A percentile compares a stretch with the other conserved stretches of the same genome.
phyloP scores from a whole-genome alignment of 495 filamentous ascomycete genomes.

The Melanomma pulvis-pyrius region DNA sequence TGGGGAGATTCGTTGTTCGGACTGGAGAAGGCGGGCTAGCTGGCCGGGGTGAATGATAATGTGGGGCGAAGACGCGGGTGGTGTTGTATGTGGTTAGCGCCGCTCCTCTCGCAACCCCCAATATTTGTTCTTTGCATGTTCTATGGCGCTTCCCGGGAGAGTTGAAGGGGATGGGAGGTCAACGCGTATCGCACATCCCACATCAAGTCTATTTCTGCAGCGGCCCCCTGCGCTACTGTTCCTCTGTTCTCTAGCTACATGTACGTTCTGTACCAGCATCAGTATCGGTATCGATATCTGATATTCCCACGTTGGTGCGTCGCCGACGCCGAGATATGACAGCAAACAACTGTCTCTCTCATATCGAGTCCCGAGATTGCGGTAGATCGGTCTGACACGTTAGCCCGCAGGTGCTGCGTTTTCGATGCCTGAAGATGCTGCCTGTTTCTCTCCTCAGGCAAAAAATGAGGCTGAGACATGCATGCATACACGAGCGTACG shows the following conservation, averaged over 20 bases:
- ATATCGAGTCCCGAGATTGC: background rate
- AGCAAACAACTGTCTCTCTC: background rate
- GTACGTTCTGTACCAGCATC: too few species aligned
- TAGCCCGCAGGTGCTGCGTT: background rate
- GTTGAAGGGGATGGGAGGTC: too few species aligned
- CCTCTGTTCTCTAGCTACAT: too few species aligned
- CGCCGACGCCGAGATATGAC: constrained; percentile 16
- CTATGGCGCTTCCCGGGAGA: too few species aligned
- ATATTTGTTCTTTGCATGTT: too few species aligned
- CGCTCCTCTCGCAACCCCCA: too few species aligned
- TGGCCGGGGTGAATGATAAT: background rate
- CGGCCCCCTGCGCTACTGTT: too few species aligned
- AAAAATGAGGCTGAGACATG: constrained; percentile 26
- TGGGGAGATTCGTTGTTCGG: background rate
- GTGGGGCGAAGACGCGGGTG: background rate
- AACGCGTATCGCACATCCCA: too few species aligned
- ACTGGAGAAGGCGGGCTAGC: background rate
- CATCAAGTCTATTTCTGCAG: too few species aligned
- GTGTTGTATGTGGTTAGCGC: background rate
- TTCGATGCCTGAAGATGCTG: background rate
- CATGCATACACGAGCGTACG: constrained; percentile 15
- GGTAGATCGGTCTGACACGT: background rate
- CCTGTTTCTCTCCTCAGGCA: background rate
- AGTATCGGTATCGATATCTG: background rate
- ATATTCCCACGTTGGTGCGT: background rate